Percentiles rank a stretch among this genome's conserved stretches.
These are phyloP conservation scores for Excoecaria agallocha DNA, from an alignment of 345 rosid genomes.

Conservation along the genomic window DNA sequence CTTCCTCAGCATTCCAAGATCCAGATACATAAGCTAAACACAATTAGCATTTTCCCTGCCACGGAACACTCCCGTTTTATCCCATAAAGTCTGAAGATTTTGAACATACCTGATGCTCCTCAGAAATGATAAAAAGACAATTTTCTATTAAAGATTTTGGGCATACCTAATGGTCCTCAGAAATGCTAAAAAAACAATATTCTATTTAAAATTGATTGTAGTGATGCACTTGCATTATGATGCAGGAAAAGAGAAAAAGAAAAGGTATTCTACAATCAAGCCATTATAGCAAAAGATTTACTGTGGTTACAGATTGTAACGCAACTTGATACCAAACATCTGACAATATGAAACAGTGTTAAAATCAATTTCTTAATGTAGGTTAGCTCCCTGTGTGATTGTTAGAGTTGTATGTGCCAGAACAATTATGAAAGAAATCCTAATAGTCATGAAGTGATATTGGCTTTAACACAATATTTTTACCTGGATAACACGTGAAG, in stretches of 20 bases:
- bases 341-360: neutral
- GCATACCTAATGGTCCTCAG: neutral
- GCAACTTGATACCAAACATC: neutral
- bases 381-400: neutral
- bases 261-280: neutral
- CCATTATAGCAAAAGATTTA: neutral
- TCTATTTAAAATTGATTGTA: neutral
- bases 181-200: neutral
- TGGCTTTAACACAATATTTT: conserved; percentile 4
- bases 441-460: neutral
- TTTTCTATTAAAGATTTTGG: neutral
- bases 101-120: neutral
- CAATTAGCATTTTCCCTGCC: neutral
- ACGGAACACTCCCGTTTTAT: neutral
- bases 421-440: neutral
- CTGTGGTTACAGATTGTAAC: neutral
- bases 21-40: neutral
- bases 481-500: conserved; percentile 99
- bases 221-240: neutral
- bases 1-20: neutral
- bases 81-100: neutral
- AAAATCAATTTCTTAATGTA: conserved; percentile 1
- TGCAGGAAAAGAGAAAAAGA: neutral
- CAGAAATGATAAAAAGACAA: neutral
- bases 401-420: neutral